Evolutionary conservation across 2,329 filamentous ascomycete genomes (phyloP).

Genomic region (Aspergillus sp.): DNA sequence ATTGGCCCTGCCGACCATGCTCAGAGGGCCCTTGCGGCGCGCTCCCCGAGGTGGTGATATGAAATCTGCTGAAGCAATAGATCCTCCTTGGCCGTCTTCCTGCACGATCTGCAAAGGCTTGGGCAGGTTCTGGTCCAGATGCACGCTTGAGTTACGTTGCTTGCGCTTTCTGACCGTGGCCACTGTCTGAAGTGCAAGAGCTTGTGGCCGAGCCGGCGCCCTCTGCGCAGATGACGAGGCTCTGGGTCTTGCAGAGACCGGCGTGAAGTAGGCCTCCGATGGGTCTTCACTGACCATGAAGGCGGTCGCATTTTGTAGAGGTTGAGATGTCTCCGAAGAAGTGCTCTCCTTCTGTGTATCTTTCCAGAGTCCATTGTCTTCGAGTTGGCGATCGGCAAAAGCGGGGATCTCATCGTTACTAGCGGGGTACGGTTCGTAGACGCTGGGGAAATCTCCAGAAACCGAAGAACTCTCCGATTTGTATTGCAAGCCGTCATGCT

Average conservation of each 20-base stretch:
- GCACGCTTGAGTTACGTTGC: conserved; percentile 30
- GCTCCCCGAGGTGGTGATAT: conserved; percentile 46
- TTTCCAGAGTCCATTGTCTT: conserved; percentile 37
- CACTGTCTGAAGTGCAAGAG: conserved; percentile 35
- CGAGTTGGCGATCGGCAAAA: conserved; percentile 34
- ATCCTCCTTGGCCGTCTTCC: conserved; percentile 46
- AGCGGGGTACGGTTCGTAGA: conserved; percentile 38
- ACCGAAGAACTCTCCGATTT: conserved; percentile 42
- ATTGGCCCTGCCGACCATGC: conserved; percentile 42
- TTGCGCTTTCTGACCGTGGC: conserved; percentile 41
- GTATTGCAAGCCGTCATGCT: conserved; percentile 35
- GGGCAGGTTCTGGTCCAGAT: conserved; percentile 31
- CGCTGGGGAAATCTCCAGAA: conserved; percentile 37
- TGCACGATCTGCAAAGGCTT: conserved; percentile 47
- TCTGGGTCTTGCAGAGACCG: conserved; percentile 27
- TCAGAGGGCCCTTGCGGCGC: conserved; percentile 46
- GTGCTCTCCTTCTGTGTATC: conserved; percentile 28
- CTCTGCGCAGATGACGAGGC: conserved; percentile 29
- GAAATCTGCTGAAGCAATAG: conserved; percentile 45
- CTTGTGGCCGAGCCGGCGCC: conserved; percentile 28
- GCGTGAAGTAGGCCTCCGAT: conserved; percentile 32
- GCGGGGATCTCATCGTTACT: conserved; percentile 33
- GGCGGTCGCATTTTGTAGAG: conserved; percentile 32
- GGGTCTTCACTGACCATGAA: conserved; percentile 41
- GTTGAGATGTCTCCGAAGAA: conserved; percentile 28